Percentiles rank a stretch among this genome's conserved stretches.
phyloP scores from a whole-genome alignment of 352 stramenopile species.

The Phytophthora kernoviae region DNA sequence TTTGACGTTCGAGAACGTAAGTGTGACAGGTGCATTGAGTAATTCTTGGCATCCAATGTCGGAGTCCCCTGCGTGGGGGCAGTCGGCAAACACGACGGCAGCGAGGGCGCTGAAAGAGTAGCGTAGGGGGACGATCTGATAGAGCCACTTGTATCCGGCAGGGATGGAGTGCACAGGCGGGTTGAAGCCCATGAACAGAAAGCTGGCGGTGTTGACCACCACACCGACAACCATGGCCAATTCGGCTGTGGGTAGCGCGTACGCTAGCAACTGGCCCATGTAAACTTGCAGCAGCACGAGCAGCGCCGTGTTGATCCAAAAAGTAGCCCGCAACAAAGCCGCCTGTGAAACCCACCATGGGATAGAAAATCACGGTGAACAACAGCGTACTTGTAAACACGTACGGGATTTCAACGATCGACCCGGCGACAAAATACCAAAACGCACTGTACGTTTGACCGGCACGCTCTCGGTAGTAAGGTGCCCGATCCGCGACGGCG shows the following conservation, averaged over 20 bases:
- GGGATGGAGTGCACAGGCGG: slow-evolving; percentile 58
- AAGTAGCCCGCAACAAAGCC: slow-evolving; percentile 37
- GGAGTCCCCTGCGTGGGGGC: slow-evolving; percentile 7
- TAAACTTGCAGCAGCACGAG: slow-evolving; percentile 55
- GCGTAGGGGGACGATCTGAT: slow-evolving; percentile 54
- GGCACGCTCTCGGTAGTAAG: slow-evolving; percentile 73
- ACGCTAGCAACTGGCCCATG: slow-evolving; percentile 50
- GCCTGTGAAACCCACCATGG: slow-evolving; percentile 54
- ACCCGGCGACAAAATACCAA: slow-evolving; percentile 73
- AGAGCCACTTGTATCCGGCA: slow-evolving; percentile 58
- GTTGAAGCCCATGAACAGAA: slow-evolving; percentile 82
- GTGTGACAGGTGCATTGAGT: slow-evolving; percentile 29
- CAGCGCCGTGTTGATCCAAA: slow-evolving; percentile 51
- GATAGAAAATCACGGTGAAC: slow-evolving; percentile 61
- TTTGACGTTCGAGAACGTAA: slow-evolving; percentile 42
- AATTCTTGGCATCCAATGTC: slow-evolving; percentile 38
- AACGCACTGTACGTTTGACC: slow-evolving; percentile 82
- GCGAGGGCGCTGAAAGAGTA: slow-evolving; percentile 52
- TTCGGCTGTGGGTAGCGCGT: slow-evolving; percentile 45
- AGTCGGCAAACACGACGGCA: slow-evolving; percentile 49
- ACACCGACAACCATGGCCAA: slow-evolving; percentile 48
- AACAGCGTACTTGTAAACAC: slow-evolving; percentile 43
- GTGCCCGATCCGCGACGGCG: slow-evolving; percentile 77
- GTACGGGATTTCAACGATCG: slow-evolving; percentile 78
- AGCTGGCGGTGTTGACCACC: slow-evolving; percentile 68